Conservation (phyloP, 306 rosid genomes). For the Vigna mungo region DNA sequence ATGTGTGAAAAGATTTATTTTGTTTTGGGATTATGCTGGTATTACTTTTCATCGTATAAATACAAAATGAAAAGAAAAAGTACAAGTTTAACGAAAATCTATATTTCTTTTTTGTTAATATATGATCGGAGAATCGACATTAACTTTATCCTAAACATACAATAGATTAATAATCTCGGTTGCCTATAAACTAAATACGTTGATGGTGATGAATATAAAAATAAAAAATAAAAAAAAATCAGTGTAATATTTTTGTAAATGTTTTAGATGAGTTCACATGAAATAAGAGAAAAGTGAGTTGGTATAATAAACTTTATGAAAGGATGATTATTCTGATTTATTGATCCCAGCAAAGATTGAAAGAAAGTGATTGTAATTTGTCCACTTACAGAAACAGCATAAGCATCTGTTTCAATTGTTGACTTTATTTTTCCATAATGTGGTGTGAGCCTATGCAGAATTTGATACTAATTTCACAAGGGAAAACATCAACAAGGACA, state of each 20-base stretch:
- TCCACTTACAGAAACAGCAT: constrained; percentile 10
- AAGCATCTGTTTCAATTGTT: neutral
- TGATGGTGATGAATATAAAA: no score
- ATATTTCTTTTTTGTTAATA: no score
- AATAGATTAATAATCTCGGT: no score
- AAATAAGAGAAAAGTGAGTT: constrained; percentile 11
- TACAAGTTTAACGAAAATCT: no score
- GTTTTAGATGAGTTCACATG: neutral
- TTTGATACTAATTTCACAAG: neutral
- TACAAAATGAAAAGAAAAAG: no score
- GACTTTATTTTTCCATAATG: neutral
- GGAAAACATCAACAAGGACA: neutral
- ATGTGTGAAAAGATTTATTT: no score
- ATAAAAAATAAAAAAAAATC: no score
- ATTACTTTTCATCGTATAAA: no score
- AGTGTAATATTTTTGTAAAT: neutral
- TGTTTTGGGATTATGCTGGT: no score
- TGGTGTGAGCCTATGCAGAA: neutral
- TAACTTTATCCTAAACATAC: no score
- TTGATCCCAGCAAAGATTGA: neutral
- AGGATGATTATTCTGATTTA: constrained; percentile 19
- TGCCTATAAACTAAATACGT: no score
- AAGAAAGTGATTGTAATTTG: constrained; percentile 1
- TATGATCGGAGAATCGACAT: no score
- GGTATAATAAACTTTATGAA: neutral